Conservation (phyloP, 139 green algal genomes). For the Chlamydomonas schloesseri region DNA sequence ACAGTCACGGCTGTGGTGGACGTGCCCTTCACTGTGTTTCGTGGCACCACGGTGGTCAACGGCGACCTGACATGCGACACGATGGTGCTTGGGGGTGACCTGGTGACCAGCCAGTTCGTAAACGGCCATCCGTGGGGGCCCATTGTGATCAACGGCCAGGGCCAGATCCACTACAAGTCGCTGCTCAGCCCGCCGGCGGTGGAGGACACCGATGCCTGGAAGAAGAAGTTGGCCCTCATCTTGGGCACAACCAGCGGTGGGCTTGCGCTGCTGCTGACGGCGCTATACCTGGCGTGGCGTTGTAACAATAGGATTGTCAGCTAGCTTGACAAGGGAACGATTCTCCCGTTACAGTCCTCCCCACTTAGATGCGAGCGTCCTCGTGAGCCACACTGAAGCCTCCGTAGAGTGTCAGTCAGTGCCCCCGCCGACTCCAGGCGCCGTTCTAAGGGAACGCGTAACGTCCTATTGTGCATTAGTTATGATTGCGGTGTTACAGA, state of each 20-base stretch:
- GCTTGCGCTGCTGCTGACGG: not conserved
- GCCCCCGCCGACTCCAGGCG: too few relatives aligned
- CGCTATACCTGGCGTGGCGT: not conserved
- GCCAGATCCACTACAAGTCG: not conserved
- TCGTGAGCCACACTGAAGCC: too few relatives aligned
- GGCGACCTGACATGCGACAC: not conserved
- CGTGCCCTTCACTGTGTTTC: not conserved
- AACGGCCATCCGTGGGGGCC: not conserved
- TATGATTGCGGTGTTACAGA: too few relatives aligned
- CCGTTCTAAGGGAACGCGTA: too few relatives aligned
- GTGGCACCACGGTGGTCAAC: not conserved
- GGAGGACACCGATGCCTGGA: not conserved
- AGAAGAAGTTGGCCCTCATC: not conserved
- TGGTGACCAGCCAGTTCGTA: not conserved
- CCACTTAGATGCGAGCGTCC: too few relatives aligned
- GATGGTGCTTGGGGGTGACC: not conserved
- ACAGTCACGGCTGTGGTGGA: too few relatives aligned
- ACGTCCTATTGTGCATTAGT: too few relatives aligned
- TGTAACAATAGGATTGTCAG: too few relatives aligned
- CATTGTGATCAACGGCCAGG: not conserved
- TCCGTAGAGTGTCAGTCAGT: too few relatives aligned
- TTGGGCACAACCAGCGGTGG: not conserved
- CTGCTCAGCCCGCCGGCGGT: not conserved
- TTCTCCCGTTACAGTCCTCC: too few relatives aligned
- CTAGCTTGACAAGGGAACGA: too few relatives aligned